A percentile compares a stretch with the other conserved stretches of the same genome.
Conservation (phyloP, 352 stramenopile species). For the Pythium grandisporangium region DNA sequence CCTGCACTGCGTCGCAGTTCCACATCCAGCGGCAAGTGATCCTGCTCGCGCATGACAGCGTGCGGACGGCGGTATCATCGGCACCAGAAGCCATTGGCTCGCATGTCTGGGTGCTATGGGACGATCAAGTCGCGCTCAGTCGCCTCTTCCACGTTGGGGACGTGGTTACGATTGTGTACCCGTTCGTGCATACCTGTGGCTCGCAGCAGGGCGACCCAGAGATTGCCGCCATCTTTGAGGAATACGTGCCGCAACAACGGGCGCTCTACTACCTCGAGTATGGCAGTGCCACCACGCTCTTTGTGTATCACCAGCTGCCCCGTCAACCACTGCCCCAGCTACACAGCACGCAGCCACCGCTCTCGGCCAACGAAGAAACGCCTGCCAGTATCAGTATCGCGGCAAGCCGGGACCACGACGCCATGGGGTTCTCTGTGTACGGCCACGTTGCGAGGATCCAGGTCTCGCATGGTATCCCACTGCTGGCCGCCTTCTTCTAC, state of each 20-base stretch:
- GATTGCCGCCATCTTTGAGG: constrained; percentile 41
- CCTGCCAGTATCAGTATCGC: too few relatives aligned
- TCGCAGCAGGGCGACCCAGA: constrained; percentile 32
- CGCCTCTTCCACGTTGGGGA: constrained; percentile 46
- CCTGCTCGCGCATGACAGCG: constrained; percentile 28
- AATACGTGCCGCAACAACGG: constrained; percentile 42
- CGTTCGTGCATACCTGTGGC: constrained; percentile 45
- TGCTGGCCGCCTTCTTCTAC: constrained; percentile 62
- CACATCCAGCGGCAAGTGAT: constrained; percentile 59
- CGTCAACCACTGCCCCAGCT: too few relatives aligned
- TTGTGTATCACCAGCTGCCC: too few relatives aligned
- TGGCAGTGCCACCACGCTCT: constrained; percentile 44
- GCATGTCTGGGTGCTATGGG: constrained; percentile 55
- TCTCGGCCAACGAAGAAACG: too few relatives aligned
- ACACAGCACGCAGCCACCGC: too few relatives aligned
- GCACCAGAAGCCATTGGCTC: constrained; percentile 7
- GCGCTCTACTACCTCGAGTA: constrained; percentile 58
- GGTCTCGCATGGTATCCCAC: constrained; percentile 46
- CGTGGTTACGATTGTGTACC: constrained; percentile 44
- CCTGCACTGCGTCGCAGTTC: constrained; percentile 39
- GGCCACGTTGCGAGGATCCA: constrained; percentile 35
- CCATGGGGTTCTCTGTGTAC: constrained; percentile 43
- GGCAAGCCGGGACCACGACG: too few relatives aligned
- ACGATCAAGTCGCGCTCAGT: constrained; percentile 60
- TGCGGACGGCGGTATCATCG: neutral